These are phyloP conservation scores for Plasmodium coatneyi DNA, from an alignment of 169 alveolate species.

Conservation along the genomic window DNA sequence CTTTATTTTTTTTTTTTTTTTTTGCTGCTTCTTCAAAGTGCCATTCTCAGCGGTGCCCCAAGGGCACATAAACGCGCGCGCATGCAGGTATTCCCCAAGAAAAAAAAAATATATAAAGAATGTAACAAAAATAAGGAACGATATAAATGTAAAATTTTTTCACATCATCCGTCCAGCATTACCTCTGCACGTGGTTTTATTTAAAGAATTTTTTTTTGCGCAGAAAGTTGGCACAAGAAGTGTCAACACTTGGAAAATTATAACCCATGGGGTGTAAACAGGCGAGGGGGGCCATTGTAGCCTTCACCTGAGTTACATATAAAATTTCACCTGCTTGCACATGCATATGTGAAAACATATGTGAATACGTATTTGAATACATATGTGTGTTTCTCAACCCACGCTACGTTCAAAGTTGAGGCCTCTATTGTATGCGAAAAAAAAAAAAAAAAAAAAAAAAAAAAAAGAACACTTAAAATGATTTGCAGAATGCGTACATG, in stretches of 20 bases:
- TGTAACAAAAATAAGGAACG: background rate
- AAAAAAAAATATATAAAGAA: no score
- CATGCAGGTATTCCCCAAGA: background rate
- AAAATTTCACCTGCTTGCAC: background rate
- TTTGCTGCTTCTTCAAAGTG: background rate
- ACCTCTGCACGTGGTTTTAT: background rate
- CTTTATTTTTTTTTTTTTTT: background rate
- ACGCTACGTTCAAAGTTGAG: background rate
- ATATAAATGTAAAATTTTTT: background rate
- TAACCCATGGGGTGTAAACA: background rate
- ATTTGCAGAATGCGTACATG: background rate
- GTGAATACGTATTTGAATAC: background rate
- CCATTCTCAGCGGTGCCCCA: background rate
- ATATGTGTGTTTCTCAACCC: background rate
- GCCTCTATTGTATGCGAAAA: background rate
- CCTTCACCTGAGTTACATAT: background rate
- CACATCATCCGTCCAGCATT: background rate
- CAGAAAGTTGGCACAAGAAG: background rate
- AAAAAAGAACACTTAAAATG: background rate
- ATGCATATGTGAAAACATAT: background rate
- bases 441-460: constrained; percentile 3
- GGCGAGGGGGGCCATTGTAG: background rate
- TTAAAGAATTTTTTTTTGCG: background rate
- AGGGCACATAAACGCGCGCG: background rate
- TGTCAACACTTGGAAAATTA: background rate